These are phyloP conservation scores for Massarina eburnea DNA, from an alignment of 2,329 filamentous ascomycete genomes.

Conservation along the genomic window DNA sequence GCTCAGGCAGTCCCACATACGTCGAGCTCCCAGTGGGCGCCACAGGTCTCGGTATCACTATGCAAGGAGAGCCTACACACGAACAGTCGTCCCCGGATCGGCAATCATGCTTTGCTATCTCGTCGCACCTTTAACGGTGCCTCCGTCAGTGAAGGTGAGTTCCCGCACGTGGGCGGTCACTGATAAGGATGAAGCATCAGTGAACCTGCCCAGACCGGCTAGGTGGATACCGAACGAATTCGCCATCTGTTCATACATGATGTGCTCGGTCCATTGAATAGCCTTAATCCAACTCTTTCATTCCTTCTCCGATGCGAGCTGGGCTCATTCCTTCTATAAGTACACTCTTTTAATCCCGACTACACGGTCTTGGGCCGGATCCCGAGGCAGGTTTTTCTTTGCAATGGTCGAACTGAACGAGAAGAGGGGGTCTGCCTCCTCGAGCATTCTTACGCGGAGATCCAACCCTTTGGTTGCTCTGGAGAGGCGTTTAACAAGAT, in stretches of 20 bases:
- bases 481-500: constrained; percentile 9
- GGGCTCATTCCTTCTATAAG: neutral
- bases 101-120: constrained; percentile 6
- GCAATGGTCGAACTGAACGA: neutral
- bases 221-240: constrained; percentile 1
- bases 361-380: constrained; percentile 5
- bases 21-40: neutral
- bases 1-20: neutral
- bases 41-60: neutral
- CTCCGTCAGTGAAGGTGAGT: neutral
- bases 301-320: neutral
- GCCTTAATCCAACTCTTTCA: neutral
- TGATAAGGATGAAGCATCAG: constrained; percentile 12
- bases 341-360: constrained; percentile 6
- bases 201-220: constrained; percentile 1
- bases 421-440: constrained; percentile 8
- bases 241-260: constrained; percentile 1
- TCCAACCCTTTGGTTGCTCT: constrained; percentile 6
- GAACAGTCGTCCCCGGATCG: neutral
- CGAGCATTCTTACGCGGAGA: constrained; percentile 4
- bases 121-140: constrained; percentile 8
- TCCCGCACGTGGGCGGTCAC: constrained; percentile 3
- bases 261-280: constrained; percentile 2
- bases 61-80: neutral
- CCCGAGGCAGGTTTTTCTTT: constrained; percentile 1